phyloP scores from a whole-genome alignment of 2,329 filamentous ascomycete species.

The Cladosporium sp. region DNA sequence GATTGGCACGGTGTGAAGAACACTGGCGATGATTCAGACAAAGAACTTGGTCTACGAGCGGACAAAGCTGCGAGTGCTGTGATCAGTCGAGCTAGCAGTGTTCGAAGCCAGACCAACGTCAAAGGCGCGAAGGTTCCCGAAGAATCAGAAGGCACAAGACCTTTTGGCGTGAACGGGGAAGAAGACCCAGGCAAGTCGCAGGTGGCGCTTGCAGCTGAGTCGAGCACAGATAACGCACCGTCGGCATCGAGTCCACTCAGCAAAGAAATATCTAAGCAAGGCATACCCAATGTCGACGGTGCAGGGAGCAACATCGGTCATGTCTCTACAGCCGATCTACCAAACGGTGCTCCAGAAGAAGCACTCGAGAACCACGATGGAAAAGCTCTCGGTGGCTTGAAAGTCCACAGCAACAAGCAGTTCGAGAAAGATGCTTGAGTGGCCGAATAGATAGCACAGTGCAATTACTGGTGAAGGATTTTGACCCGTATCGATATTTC shows the following conservation, averaged over 20 bases:
- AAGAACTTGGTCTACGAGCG: slow-evolving; percentile 64
- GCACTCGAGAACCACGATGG: slow-evolving; percentile 29
- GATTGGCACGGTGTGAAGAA: slow-evolving; percentile 66
- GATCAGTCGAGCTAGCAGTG: slow-evolving; percentile 69
- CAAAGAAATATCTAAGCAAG: neutral
- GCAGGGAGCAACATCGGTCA: slow-evolving; percentile 24
- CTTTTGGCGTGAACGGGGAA: neutral
- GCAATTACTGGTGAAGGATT: too few relatives aligned
- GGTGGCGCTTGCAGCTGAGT: neutral
- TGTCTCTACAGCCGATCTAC: slow-evolving; percentile 38
- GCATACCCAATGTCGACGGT: slow-evolving; percentile 13
- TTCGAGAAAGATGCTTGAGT: slow-evolving; percentile 1
- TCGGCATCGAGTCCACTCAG: neutral
- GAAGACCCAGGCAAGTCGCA: neutral
- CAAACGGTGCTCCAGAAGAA: slow-evolving; percentile 38
- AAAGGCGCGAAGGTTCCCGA: neutral
- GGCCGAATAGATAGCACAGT: too few relatives aligned
- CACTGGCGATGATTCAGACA: slow-evolving; percentile 40
- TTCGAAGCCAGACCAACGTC: slow-evolving; percentile 30
- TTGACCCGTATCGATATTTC: neutral
- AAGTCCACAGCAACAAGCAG: slow-evolving; percentile 7
- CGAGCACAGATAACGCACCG: neutral
- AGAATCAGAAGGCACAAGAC: neutral
- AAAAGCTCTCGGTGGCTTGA: neutral
- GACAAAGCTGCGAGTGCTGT: slow-evolving; percentile 62